Evolutionary conservation across 176 grass and related monocot species (phyloP), one percentile per base, ranked within the genome.

Genomic region (Avena atlantica): DNA sequence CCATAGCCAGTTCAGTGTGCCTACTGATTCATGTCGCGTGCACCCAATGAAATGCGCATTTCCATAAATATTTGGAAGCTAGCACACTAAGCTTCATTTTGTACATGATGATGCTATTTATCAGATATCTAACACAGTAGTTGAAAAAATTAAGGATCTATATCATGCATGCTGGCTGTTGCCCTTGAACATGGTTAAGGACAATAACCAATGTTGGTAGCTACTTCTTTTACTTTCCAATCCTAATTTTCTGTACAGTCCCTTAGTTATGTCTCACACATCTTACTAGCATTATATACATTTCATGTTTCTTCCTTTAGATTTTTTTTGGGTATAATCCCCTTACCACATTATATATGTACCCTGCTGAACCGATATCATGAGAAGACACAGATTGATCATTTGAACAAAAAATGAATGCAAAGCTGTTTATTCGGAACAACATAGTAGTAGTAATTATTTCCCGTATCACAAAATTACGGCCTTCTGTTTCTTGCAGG

Each of bases 401-500:
- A 69, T 70, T 74, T 61, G 53, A 57, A 15, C 56, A 63, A 13
- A 65, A 44, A 2, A 12, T 40, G 16, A 42, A 27, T 36, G 17
- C n/a, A 83, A 83, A 75, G 47, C 12, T 75, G 12, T 81, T 74
- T 42, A 66, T 19, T 81, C 44, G n/a, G 6, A 67, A 76, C 7
- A 47, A 10, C 21, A 68, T 81, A 40, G 37, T 40, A 27, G 63
- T 66, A 75, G 8, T 76, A 31, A 9, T 57, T 82, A 20, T 69
- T 70, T 70, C 42, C 1, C 63, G 19, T 44, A 75, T 55, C 19
- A 84, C 27, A 25, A 23, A 89, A 61, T 70, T 69, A 62, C 21
- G 5, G 13, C n/a, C 31, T 25, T 16, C 19, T 70, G 4, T 21
- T 24, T 81, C 24, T 76, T 82, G 53, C 56, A 95, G 93, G 89